Conservation (phyloP, 257 asterid species). For the Cynanchum wilfordii region DNA sequence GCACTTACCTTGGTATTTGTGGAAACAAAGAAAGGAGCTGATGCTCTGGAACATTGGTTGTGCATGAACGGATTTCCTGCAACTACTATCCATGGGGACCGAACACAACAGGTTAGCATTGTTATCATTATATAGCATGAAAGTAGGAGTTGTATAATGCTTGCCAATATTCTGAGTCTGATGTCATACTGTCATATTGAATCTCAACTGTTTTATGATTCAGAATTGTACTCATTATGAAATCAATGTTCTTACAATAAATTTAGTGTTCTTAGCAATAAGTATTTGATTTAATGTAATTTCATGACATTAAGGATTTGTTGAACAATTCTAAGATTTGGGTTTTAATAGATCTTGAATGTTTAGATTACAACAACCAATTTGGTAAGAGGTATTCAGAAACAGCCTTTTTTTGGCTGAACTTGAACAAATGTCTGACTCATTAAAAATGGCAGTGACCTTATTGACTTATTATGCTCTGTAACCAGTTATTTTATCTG, state of each 20-base stretch:
- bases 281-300: background rate
- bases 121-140: background rate
- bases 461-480: no score
- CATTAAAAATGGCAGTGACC: background rate
- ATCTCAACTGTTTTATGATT: background rate
- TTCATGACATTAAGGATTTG: background rate
- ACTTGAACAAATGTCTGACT: background rate
- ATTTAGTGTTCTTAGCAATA: background rate
- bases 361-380: background rate
- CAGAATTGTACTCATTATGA: background rate
- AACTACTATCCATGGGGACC: slow-evolving; percentile 85
- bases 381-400: background rate
- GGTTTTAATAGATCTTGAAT: background rate
- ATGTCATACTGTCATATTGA: background rate
- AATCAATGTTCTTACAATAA: background rate
- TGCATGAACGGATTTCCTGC: slow-evolving; percentile 67
- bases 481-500: no score
- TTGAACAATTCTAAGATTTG: background rate
- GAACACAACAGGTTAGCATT: slow-evolving; percentile 67
- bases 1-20: slow-evolving; percentile 74
- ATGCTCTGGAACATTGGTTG: slow-evolving; percentile 74
- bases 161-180: background rate
- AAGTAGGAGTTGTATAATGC: no score
- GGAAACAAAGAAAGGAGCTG: slow-evolving; percentile 92
- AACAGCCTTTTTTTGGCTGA: background rate